These are phyloP conservation scores for Kwoniella botswanensis DNA, from an alignment of 768 basidiomycete species.

Conservation along the genomic window DNA sequence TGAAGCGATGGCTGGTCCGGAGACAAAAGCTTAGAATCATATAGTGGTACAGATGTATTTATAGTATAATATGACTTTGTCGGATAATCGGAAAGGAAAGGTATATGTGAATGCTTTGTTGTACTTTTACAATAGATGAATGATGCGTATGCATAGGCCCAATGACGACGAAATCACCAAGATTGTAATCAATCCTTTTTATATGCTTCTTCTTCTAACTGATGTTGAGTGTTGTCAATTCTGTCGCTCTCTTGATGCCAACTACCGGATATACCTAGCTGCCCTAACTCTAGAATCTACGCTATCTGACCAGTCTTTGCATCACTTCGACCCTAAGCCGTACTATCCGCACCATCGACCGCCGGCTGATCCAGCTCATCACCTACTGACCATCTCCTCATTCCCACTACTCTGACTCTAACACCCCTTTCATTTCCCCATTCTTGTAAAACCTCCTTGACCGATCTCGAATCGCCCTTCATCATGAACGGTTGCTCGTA, in stretches of 20 bases:
- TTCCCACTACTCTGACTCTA: constrained; percentile 47
- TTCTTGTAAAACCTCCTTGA: constrained; percentile 45
- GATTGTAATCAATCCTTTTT: not conserved
- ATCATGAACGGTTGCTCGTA: constrained; percentile 56
- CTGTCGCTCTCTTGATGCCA: no score
- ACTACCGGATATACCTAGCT: no score
- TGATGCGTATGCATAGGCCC: constrained; percentile 7
- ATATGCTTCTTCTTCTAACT: not conserved
- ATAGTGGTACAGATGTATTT: no score
- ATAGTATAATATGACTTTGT: not conserved
- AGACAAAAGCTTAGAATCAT: not conserved
- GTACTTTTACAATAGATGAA: constrained; percentile 5
- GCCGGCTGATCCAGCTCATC: constrained; percentile 32
- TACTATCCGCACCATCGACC: not conserved
- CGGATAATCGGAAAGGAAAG: constrained; percentile 1
- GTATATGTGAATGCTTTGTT: not conserved
- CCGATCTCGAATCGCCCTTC: constrained; percentile 47
- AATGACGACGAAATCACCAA: not conserved
- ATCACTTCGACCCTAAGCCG: not conserved
- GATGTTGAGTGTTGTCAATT: no score
- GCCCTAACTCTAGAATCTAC: no score
- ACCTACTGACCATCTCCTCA: constrained; percentile 52
- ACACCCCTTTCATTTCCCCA: constrained; percentile 53
- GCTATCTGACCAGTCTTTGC: not conserved
- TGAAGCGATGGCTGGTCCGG: constrained; percentile 4